Evolutionary conservation across 2,329 filamentous ascomycete species (phyloP), one percentile per base, ranked within the genome.

Genomic region (Helicocarpus griseus): DNA sequence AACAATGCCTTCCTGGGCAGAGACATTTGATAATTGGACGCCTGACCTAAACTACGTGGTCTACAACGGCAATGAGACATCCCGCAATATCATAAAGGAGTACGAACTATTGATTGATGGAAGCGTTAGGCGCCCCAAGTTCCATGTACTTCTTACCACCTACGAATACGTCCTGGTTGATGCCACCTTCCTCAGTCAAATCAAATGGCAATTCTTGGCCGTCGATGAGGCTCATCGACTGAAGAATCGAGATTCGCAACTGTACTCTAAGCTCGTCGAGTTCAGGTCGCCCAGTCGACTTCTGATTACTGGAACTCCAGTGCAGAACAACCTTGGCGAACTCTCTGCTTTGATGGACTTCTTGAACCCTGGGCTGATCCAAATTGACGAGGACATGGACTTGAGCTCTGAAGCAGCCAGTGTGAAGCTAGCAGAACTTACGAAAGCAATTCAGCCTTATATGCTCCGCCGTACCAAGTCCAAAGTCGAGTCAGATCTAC

Each of bases 181-280:
- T 65, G 83, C 86, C 56, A 76, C 85, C 35, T 94, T 95, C 63
- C 72, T 98, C 35, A 85, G 85, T 53, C 84, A 86, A 56, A 88
- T 98, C 69, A 96, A 95, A 67, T 98, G 93, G 91, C 93, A 98
- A 66, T 93, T 93, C 52, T 83, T 98, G 65, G 89, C 88, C 35
- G 89, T 98, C 41, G 93, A 98, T 60, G 93, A 98, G 72, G 93
- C 93, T 28, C 93, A 98, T 71, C 87, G 94, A 49, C 73, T 98
- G 58, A 98, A 98, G 74, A 98, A 98, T 63, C 82, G 87, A 55
- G 91, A 97, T 54, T 95, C 93, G 3, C 90, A 96, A 65, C 76
- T 98, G 0, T 98, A 98, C 66, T 76, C 82, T 55, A 90, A 87
- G 62, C 76, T 98, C 13, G 78, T 87, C 58, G 85, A 86, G 61